Conservation (phyloP, 352 stramenopile genomes). For the Pythium dissotocum region DNA sequence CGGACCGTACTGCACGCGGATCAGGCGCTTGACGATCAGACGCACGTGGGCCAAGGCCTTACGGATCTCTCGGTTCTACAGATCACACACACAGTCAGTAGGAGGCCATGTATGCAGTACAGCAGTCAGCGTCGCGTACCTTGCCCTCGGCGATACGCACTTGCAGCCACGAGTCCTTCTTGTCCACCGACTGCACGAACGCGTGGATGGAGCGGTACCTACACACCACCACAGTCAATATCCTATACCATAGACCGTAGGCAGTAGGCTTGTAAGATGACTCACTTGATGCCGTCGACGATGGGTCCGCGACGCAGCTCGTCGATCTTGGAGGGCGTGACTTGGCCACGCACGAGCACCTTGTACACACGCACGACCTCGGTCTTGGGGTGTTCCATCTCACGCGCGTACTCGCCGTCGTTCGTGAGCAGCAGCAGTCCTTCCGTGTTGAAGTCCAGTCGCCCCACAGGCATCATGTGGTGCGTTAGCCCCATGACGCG, state of each 20-base stretch:
- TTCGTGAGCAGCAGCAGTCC: constrained; percentile 92
- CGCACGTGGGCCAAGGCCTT: constrained; percentile 86
- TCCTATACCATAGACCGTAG: no score
- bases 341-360: constrained; percentile 77
- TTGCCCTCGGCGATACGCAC: constrained; percentile 88
- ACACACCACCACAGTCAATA: background rate
- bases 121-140: constrained; percentile 29
- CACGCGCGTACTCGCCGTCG: constrained; percentile 87
- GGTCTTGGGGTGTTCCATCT: constrained; percentile 87
- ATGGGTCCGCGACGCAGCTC: constrained; percentile 76
- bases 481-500: constrained; percentile 74
- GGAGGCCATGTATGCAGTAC: background rate
- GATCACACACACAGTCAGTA: background rate
- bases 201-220: constrained; percentile 71
- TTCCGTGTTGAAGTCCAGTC: constrained; percentile 93
- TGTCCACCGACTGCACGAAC: constrained; percentile 74
- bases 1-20: constrained; percentile 89
- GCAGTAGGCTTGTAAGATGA: background rate
- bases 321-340: constrained; percentile 78
- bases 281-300: constrained; percentile 82
- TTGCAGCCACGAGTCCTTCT: constrained; percentile 90
- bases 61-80: constrained; percentile 89
- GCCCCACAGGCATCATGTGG: constrained; percentile 90
- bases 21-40: constrained; percentile 86
- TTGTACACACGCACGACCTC: constrained; percentile 79